Base-by-base conservation (phyloP, 441 rosid genomes). In the Erodium trifolium region DNA sequence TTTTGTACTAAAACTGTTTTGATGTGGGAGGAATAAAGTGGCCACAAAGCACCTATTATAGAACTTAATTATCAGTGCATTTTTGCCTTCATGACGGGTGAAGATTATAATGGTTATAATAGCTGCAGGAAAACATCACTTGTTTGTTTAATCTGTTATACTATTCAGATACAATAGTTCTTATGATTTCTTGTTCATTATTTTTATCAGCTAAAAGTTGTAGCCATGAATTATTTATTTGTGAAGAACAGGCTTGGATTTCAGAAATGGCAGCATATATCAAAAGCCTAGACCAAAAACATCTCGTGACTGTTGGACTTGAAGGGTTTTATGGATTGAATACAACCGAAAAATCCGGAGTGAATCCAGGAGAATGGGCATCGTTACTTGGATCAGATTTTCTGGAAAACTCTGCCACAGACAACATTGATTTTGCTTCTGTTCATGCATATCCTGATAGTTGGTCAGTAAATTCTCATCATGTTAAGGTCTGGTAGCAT, bases 281-380 rank as follows among this genome's bases (percentile, higher is more conserved):
- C 71, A 82, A 84, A 72, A 75, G 80, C 71, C 47, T 84, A 71
- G 85, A 84, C 72, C 74, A 13, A 51, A 84, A 73, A 53, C 84
- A 82, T 66, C 77, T 82, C 39, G 70, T 82, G 3, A 84, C 83
- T 5, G 78, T 80, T 69, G 85, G 87, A 43, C 35, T 79, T 12
- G 87, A 84, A 72, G 85, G 85, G 4, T 84, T 84, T 71, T 82
- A 82, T 67, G 77, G 84, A 45, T 66, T 74, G 19, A 69, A 73
- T 49, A 19, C 68, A 8, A 69, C 68, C 39, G 74, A 68, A 45
- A 77, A 70, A 67, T 59, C 53, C 16, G 73, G 72, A 67, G 78
- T 73, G 18, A 84, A 84, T 77, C 85, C 85, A 65, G 87, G 87
- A 63, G 76, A 75, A 47, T 78, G 85, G 87, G 87, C 85, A 72